Conservation (phyloP, 2,329 filamentous ascomycete genomes). For the Fusarium sp. region DNA sequence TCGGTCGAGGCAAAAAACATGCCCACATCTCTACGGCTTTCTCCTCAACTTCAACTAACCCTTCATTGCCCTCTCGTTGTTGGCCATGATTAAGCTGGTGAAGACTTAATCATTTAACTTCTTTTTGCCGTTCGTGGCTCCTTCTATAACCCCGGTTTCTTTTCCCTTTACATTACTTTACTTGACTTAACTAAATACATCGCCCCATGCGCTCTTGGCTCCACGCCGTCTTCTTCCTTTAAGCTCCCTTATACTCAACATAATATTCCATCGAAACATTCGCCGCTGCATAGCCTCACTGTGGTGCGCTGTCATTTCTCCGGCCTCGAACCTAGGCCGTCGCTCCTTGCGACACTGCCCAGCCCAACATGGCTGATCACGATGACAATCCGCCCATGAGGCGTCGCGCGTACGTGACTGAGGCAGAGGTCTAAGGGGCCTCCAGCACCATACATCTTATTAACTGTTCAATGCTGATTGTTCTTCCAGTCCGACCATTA, state of each 20-base stretch:
- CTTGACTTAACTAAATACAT: constrained; percentile 13
- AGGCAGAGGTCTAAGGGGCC: constrained; percentile 27
- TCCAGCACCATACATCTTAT: constrained; percentile 21
- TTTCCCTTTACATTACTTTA: constrained; percentile 15
- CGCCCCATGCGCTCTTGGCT: constrained; percentile 41
- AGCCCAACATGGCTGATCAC: constrained; percentile 43
- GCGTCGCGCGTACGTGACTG: constrained; percentile 48
- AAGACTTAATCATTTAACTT: constrained; percentile 19
- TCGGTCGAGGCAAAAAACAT: constrained; percentile 30
- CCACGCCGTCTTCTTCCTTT: constrained; percentile 43
- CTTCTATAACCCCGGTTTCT: constrained; percentile 25
- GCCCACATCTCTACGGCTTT: constrained; percentile 18
- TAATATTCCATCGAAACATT: constrained; percentile 33
- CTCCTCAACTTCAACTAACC: constrained; percentile 33
- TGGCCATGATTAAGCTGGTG: constrained; percentile 21
- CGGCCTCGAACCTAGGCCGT: constrained; percentile 23
- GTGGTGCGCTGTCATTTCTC: constrained; percentile 18
- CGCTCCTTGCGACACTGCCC: constrained; percentile 31
- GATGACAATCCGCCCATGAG: constrained; percentile 47
- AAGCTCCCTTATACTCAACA: constrained; percentile 36
- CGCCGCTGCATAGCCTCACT: constrained; percentile 47
- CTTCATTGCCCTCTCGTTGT: constrained; percentile 17
- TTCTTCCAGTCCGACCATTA: constrained; percentile 65
- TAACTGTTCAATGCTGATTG: constrained; percentile 34
- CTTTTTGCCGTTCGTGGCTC: constrained; percentile 20